phyloP scores from a whole-genome alignment of 345 rosid species.

The Heritiera fomes region DNA sequence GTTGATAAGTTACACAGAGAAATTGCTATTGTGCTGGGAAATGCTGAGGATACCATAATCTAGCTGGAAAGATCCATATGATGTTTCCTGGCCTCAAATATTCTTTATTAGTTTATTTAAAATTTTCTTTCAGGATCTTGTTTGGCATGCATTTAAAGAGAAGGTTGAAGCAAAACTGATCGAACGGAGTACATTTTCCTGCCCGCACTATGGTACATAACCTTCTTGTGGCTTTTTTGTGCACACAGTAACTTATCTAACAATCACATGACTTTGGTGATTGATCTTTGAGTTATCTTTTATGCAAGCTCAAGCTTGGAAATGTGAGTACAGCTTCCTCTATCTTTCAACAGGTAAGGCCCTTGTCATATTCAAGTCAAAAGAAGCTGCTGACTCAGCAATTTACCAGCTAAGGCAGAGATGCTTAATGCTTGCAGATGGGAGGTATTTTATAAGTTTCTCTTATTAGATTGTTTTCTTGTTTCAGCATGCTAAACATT shows the following conservation, averaged over 20 bases:
- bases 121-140: conserved; percentile 41
- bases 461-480: conserved; percentile 1
- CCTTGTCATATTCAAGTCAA: conserved; percentile 50
- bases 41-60: background rate
- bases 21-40: background rate
- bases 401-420: conserved; percentile 30
- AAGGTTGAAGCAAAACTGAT: conserved; percentile 53
- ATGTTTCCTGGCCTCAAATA: conserved; percentile 5
- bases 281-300: background rate
- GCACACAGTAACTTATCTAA: background rate
- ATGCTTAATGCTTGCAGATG: conserved; percentile 46
- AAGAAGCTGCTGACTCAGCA: conserved; percentile 47
- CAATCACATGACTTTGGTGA: background rate
- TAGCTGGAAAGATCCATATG: background rate
- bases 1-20: background rate
- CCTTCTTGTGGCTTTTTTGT: background rate
- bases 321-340: background rate
- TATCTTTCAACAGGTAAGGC: conserved; percentile 50
- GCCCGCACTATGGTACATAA: conserved; percentile 45
- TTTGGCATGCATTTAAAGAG: conserved; percentile 49
- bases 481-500: background rate
- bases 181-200: conserved; percentile 35
- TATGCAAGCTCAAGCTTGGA: background rate
- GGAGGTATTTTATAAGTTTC: conserved; percentile 31
- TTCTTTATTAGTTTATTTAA: background rate